These are phyloP conservation scores for Phytophthora citrophthora DNA, from an alignment of 352 stramenopile species.

Conservation along the genomic window DNA sequence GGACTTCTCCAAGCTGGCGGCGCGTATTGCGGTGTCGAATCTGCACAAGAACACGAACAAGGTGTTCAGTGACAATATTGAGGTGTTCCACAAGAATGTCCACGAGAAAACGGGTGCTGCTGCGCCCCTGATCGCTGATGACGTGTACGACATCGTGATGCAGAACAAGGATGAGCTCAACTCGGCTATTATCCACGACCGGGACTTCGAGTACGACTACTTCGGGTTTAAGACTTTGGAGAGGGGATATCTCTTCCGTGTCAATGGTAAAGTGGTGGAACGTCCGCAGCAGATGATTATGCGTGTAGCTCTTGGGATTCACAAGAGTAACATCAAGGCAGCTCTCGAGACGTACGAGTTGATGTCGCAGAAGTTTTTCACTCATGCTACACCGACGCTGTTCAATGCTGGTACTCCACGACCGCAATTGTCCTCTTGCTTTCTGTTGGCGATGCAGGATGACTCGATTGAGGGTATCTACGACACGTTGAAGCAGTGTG, in stretches of 20 bases:
- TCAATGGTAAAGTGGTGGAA: slow-evolving; percentile 96
- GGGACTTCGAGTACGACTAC: slow-evolving; percentile 99
- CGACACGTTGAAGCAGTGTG: slow-evolving; percentile 99
- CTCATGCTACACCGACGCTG: slow-evolving; percentile 98
- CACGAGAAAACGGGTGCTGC: slow-evolving; percentile 96
- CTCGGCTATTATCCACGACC: slow-evolving; percentile 96
- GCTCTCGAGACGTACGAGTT: slow-evolving; percentile 99
- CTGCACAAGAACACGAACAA: slow-evolving; percentile 99
- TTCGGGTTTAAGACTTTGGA: slow-evolving; percentile 99
- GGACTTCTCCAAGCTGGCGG: slow-evolving; percentile 98
- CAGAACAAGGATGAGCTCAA: slow-evolving; percentile 96
- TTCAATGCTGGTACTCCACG: slow-evolving; percentile 99
- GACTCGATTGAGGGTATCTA: slow-evolving; percentile 99
- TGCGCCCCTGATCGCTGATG: slow-evolving; percentile 94
- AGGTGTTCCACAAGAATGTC: slow-evolving; percentile 94
- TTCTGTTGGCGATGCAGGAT: slow-evolving; percentile 98
- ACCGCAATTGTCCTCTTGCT: slow-evolving; percentile 99
- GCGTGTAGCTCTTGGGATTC: slow-evolving; percentile 98
- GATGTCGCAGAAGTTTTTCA: slow-evolving; percentile 97
- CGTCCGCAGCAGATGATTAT: slow-evolving; percentile 99
- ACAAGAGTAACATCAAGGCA: slow-evolving; percentile 94
- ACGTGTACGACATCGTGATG: slow-evolving; percentile 97
- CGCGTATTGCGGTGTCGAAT: slow-evolving; percentile 98
- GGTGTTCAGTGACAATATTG: slow-evolving; percentile 94
- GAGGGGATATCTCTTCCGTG: slow-evolving; percentile 96